phyloP scores from a whole-genome alignment of 176 grass and related monocot genomes.

The Aegilops umbellulata region DNA sequence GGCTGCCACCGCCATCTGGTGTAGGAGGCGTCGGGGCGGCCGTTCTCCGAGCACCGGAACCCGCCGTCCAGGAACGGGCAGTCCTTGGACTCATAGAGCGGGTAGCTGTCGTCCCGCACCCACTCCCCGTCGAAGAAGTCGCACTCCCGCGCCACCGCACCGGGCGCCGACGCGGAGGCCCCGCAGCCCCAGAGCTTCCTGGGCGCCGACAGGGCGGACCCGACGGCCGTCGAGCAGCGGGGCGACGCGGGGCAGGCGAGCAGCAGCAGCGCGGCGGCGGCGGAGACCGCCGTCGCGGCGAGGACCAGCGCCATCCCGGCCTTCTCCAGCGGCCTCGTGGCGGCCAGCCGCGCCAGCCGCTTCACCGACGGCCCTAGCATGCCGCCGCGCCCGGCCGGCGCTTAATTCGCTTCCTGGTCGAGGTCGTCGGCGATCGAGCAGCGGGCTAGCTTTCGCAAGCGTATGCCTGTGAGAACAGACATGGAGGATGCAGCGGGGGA shows the following conservation, averaged over 20 bases:
- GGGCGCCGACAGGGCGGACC: conserved; percentile 14
- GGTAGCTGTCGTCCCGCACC: conserved; percentile 76
- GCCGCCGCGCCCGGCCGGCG: background rate
- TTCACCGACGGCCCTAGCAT: conserved; percentile 17
- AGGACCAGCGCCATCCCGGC: background rate
- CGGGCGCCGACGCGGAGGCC: conserved; percentile 7
- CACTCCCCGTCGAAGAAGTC: conserved; percentile 90
- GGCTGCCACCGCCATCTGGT: conserved; percentile 87
- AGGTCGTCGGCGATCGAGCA: background rate
- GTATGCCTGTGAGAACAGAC: background rate
- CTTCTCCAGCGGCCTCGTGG: conserved; percentile 11
- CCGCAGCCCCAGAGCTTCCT: conserved; percentile 23
- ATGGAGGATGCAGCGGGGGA: background rate
- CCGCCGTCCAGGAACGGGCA: conserved; percentile 78
- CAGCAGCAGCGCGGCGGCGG: background rate
- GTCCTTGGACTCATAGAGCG: conserved; percentile 70
- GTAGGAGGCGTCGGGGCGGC: conserved; percentile 65
- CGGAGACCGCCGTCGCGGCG: background rate
- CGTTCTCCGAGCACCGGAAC: conserved; percentile 90
- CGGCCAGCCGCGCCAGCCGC: conserved; percentile 8
- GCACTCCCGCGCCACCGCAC: conserved; percentile 27
- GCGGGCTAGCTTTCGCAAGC: background rate
- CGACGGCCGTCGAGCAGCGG: conserved; percentile 9
- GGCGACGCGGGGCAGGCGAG: conserved; percentile 33
- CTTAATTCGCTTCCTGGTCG: background rate